Conservation (phyloP, 1,284 basidiomycete genomes). For the Schizopora paradoxa region DNA sequence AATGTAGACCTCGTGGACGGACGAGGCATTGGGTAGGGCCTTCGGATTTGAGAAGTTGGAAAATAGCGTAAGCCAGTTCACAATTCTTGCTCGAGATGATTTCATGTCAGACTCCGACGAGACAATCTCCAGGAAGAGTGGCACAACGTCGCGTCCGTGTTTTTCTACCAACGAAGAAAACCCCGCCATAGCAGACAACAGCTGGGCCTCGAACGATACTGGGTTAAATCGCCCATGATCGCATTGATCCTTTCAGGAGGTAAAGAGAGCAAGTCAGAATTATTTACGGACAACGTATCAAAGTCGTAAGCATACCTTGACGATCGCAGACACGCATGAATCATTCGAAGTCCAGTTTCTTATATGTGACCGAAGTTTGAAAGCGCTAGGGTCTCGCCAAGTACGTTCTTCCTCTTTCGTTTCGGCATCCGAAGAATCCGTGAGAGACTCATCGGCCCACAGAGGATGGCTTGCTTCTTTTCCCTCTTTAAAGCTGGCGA, state of each 20-base stretch:
- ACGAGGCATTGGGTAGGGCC: slow-evolving; percentile 68
- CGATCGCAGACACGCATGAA: slow-evolving; percentile 25
- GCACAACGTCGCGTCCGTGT: slow-evolving; percentile 77
- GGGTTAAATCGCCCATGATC: slow-evolving; percentile 67
- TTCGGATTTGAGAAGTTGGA: slow-evolving; percentile 90
- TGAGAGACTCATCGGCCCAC: slow-evolving; percentile 24
- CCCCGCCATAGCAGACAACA: slow-evolving; percentile 65
- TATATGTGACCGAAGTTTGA: slow-evolving; percentile 47
- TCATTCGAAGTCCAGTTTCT: slow-evolving; percentile 37
- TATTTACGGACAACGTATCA: slow-evolving; percentile 26
- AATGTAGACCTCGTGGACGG: slow-evolving; percentile 65
- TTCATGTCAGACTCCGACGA: slow-evolving; percentile 36
- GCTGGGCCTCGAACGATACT: slow-evolving; percentile 73
- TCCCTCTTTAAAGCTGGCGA: slow-evolving; percentile 32
- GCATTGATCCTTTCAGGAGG: slow-evolving; percentile 45
- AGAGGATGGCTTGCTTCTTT: slow-evolving; percentile 19
- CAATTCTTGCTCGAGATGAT: slow-evolving; percentile 54
- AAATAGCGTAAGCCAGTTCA: slow-evolving; percentile 80
- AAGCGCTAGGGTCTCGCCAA: slow-evolving; percentile 70
- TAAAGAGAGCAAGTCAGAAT: background rate
- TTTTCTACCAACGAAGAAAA: slow-evolving; percentile 72
- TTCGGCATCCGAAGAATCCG: slow-evolving; percentile 34
- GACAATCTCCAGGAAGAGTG: slow-evolving; percentile 66
- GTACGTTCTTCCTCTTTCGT: slow-evolving; percentile 62
- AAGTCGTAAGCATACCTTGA: slow-evolving; percentile 32